Evolutionary conservation across 495 filamentous ascomycete species (phyloP).

Genomic region (Pyrenula massariospora): DNA sequence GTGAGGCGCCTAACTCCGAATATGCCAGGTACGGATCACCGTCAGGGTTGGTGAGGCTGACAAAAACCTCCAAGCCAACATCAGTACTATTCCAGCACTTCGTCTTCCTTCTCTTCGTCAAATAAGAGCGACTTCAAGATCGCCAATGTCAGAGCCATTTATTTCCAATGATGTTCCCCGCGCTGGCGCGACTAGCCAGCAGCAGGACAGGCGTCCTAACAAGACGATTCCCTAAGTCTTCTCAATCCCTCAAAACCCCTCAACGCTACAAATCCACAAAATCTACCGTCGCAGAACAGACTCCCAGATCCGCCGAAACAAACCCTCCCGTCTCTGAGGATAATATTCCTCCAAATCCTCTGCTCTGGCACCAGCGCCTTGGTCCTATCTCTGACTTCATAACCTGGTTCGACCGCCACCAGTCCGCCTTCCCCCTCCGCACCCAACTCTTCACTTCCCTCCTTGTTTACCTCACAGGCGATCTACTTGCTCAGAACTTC

Average conservation of each 20-base stretch:
- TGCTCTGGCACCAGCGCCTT: not conserved
- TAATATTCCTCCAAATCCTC: not conserved
- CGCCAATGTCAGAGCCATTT: not conserved
- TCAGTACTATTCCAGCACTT: too few species aligned
- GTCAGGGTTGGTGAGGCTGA: too few species aligned
- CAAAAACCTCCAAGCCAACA: too few species aligned
- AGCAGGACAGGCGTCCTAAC: not conserved
- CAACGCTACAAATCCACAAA: not conserved
- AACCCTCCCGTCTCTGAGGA: not conserved
- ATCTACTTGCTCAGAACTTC: constrained; percentile 59
- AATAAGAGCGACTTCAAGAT: too few species aligned
- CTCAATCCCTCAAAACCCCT: not conserved
- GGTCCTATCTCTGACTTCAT: not conserved
- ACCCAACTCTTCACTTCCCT: constrained; percentile 70
- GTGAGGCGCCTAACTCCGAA: not conserved
- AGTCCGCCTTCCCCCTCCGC: not conserved
- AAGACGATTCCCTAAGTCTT: not conserved
- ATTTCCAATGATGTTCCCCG: not conserved
- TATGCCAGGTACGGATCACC: not conserved
- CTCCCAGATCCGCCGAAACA: not conserved
- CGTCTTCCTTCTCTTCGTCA: too few species aligned
- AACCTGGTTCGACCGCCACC: not conserved
- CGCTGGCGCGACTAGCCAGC: not conserved
- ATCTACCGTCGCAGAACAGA: not conserved
- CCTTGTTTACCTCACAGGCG: constrained; percentile 68